A percentile compares a stretch with the other conserved stretches of the same genome.
phyloP scores from a whole-genome alignment of 768 basidiomycete species.

The Lactarius trivialis region DNA sequence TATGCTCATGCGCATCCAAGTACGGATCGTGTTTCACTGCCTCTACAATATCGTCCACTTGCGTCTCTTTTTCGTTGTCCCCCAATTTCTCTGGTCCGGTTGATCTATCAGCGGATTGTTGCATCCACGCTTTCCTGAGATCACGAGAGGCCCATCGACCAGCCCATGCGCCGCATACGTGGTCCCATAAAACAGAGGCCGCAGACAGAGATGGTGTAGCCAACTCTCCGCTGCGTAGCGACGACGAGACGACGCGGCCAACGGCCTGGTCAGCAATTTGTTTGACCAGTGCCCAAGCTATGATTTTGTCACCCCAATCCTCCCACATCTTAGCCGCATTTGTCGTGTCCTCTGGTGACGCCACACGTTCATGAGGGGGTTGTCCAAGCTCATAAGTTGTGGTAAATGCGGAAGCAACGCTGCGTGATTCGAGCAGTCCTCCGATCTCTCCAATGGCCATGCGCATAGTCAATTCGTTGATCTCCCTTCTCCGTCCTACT shows the following conservation, averaged over 20 bases:
- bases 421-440: constrained; percentile 46
- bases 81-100: constrained; percentile 30
- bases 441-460: constrained; percentile 76
- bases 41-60: constrained; percentile 67
- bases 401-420: constrained; percentile 26
- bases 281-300: constrained; percentile 62
- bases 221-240: constrained; percentile 16
- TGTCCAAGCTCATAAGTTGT: neutral
- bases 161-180: constrained; percentile 27
- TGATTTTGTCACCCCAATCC: constrained; percentile 66
- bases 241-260: constrained; percentile 49
- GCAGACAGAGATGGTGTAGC: constrained; percentile 34
- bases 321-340: constrained; percentile 39
- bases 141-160: constrained; percentile 17
- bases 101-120: constrained; percentile 52
- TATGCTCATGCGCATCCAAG: constrained; percentile 75
- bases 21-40: constrained; percentile 66
- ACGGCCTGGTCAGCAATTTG: constrained; percentile 73
- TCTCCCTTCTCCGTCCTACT: constrained; percentile 57
- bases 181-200: constrained; percentile 60
- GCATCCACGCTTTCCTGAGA: constrained; percentile 60
- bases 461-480: constrained; percentile 78
- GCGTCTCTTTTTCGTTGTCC: constrained; percentile 26
- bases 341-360: constrained; percentile 21
- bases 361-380: neutral